These are phyloP conservation scores for Fusarium praegraminearum DNA, from an alignment of 2,329 filamentous ascomycete species.

Conservation along the genomic window DNA sequence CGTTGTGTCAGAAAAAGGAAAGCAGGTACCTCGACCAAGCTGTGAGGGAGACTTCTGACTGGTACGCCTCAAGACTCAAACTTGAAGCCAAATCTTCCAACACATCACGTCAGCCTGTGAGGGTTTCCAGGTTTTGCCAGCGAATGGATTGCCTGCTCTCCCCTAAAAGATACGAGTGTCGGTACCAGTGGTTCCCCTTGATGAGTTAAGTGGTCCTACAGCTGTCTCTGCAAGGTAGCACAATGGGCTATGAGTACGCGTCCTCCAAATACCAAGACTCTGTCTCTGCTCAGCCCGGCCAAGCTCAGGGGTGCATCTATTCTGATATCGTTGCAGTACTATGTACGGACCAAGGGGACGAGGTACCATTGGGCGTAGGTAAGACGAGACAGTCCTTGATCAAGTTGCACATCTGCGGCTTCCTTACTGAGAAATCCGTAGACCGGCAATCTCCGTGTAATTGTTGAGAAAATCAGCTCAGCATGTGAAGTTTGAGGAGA, in stretches of 20 bases:
- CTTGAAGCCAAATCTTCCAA: slow-evolving; percentile 8
- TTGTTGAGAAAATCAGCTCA: slow-evolving; percentile 23
- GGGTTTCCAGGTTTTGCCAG: slow-evolving; percentile 22
- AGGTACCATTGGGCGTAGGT: slow-evolving; percentile 25
- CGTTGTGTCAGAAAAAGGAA: slow-evolving; percentile 7
- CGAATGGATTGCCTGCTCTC: neutral
- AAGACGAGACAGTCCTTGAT: slow-evolving; percentile 9
- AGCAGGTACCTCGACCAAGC: neutral
- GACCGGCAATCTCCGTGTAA: slow-evolving; percentile 21
- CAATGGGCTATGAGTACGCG: slow-evolving; percentile 24
- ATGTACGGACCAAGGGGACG: slow-evolving; percentile 14
- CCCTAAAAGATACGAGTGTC: slow-evolving; percentile 11
- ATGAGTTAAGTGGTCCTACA: slow-evolving; percentile 8
- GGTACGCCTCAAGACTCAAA: slow-evolving; percentile 26
- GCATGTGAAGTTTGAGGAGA: slow-evolving; percentile 25
- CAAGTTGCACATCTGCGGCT: slow-evolving; percentile 4
- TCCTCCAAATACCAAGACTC: slow-evolving; percentile 30
- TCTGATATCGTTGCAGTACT: slow-evolving; percentile 15
- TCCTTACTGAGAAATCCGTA: slow-evolving; percentile 1
- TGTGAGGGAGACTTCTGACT: slow-evolving; percentile 4
- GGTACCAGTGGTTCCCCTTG: slow-evolving; percentile 11
- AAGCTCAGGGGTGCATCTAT: slow-evolving; percentile 33
- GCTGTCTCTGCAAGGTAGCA: slow-evolving; percentile 32
- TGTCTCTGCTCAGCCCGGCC: slow-evolving; percentile 23
- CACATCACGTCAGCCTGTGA: slow-evolving; percentile 37